Evolutionary conservation across 2,329 filamentous ascomycete genomes (phyloP), one percentile per base, ranked within the genome.

Genomic region (Arthrobotrys pseudoclavata): DNA sequence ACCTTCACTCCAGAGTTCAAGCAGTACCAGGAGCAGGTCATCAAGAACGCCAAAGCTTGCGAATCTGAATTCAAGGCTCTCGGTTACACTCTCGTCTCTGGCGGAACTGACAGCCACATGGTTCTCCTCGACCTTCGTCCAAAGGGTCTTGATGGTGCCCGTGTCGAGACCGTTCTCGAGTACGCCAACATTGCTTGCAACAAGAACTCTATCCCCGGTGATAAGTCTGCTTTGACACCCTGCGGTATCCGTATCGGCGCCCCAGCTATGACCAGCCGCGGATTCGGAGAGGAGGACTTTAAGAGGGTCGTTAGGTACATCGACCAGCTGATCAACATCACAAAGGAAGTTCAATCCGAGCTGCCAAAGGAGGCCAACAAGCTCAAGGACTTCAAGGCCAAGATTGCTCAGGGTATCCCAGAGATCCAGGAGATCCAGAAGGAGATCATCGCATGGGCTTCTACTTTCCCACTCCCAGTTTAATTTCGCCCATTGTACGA

Each of bases 151-250:
- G 96, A 99, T 82, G 96, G 96, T 82, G 96, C 96, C 74, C 93
- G 96, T 85, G 92, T 98, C 48, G 96, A 99, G 88, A 91, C 93
- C 79, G 92, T 99, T 76, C 91, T 99, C 20, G 96, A 99, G 87
- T 92, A 96, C 85, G 96, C 97, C 86, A 97, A 97, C 88, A 97
- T 99, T 85, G 94, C 96, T 79, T 97, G 94, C 89, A 99, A 99
- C 91, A 99, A 99, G 91, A 99, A 99, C 90, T 91, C 93, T 78
- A 96, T 97, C 76, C 96, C 96, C 47, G 96, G 96, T 80, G 96
- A 99, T 88, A 97, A 97, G 88, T 97, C 93, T 75, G 96, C 96
- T 60, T 89, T 99, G 81, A 97, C 93, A 80, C 96, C 96, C 68
- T 93, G 91, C 83, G 96, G 96, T 87, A 91, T 99, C 85, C 93